Evolutionary conservation across 306 rosid species (phyloP).

Genomic region (Quercus aquifolioides): DNA sequence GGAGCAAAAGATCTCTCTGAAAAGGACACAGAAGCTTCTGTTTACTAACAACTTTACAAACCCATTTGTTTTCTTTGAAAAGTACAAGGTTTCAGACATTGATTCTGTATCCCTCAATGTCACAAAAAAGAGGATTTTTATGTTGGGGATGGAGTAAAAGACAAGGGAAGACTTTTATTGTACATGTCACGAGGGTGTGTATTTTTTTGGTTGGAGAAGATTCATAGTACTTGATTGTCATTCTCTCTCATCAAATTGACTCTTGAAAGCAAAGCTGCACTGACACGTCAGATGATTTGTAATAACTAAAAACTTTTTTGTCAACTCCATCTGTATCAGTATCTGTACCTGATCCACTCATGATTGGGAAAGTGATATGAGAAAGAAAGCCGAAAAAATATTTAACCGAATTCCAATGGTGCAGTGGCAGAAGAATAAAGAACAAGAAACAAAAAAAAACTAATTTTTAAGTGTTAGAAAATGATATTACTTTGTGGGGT

Average conservation of each 20-base stretch:
- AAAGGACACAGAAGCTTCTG: conserved; percentile 21
- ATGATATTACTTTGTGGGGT: conserved; percentile 6
- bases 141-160: conserved; percentile 25
- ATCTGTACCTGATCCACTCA: conserved; percentile 10
- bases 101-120: conserved; percentile 30
- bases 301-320: not conserved
- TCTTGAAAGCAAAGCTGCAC: not conserved
- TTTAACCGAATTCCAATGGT: not conserved
- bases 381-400: conserved; percentile 6
- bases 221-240: not conserved
- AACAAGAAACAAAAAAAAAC: not conserved
- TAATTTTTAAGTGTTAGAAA: too few relatives aligned
- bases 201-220: not conserved
- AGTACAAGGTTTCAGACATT: conserved; percentile 18
- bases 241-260: conserved; percentile 3
- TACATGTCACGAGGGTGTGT: not conserved
- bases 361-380: conserved; percentile 30
- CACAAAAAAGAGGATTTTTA: not conserved
- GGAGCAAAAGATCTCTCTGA: conserved; percentile 11
- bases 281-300: conserved; percentile 11
- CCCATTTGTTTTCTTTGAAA: conserved; percentile 14
- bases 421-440: not conserved
- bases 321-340: conserved; percentile 33
- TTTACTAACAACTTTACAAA: not conserved
- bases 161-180: conserved; percentile 26